A percentile compares a stretch with the other conserved stretches of the same genome.
Conservation (phyloP, 805 yeast species). For the Starmerella potacharoeniae region DNA sequence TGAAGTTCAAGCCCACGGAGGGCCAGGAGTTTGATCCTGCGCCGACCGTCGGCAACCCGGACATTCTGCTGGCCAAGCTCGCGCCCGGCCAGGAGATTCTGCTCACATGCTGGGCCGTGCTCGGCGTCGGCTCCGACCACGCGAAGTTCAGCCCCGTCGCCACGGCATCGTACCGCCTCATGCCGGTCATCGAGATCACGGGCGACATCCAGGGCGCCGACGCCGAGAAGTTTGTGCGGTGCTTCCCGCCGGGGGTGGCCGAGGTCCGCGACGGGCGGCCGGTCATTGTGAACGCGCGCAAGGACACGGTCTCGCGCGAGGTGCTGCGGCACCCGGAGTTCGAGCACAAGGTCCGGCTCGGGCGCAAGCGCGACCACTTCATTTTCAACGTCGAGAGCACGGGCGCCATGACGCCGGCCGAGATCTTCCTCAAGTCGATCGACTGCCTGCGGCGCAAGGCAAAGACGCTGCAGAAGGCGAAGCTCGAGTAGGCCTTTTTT, state of each 20-base stretch:
- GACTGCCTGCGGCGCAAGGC: constrained; percentile 71
- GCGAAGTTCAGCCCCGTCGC: constrained; percentile 97
- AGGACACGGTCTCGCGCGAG: constrained; percentile 94
- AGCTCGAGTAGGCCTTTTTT: constrained; percentile 11
- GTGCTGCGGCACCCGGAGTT: constrained; percentile 90
- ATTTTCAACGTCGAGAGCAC: constrained; percentile 89
- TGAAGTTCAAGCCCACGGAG: constrained; percentile 87
- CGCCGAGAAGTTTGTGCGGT: constrained; percentile 70
- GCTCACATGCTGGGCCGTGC: constrained; percentile 75
- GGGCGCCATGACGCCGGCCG: constrained; percentile 96
- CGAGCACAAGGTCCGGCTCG: constrained; percentile 76
- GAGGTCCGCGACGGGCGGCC: constrained; percentile 66
- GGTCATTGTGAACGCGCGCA: constrained; percentile 75
- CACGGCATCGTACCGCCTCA: constrained; percentile 86
- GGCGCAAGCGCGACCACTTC: constrained; percentile 84
- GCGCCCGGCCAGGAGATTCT: constrained; percentile 96
- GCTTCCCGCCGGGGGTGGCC: constrained; percentile 90
- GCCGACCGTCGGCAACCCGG: constrained; percentile 54
- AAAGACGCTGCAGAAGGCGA: constrained; percentile 15
- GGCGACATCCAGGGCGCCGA: constrained; percentile 64
- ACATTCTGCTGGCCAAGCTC: constrained; percentile 79
- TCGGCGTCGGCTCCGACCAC: constrained; percentile 90
- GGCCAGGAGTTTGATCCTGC: constrained; percentile 67
- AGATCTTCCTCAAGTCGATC: constrained; percentile 83
- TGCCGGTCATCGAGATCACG: constrained; percentile 58